phyloP scores from a whole-genome alignment of 495 filamentous ascomycete species.

The Bathelium albidoporum region DNA sequence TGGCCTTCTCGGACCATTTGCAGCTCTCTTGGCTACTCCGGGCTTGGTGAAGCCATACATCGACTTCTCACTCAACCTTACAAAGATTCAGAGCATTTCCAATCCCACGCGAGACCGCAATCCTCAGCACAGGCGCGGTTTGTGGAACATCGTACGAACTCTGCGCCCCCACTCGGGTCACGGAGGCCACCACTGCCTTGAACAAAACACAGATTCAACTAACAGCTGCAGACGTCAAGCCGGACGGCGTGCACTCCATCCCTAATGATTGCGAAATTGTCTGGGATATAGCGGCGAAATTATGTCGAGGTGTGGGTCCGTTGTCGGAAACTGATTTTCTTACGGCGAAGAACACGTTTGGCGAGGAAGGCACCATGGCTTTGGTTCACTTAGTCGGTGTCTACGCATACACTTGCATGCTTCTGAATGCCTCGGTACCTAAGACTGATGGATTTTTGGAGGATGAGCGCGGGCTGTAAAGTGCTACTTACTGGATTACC shows the following conservation, averaged over 20 bases:
- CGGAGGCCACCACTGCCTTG: background rate
- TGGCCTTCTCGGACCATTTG: background rate
- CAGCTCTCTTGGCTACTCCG: background rate
- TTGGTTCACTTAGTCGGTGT: background rate
- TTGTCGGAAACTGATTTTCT: background rate
- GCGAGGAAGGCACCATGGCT: background rate
- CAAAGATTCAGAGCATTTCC: background rate
- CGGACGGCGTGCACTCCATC: background rate
- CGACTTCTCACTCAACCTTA: background rate
- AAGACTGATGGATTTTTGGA: background rate
- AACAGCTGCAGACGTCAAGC: background rate
- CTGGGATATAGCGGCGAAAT: background rate
- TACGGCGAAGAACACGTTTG: background rate
- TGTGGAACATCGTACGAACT: background rate
- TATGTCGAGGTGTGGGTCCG: background rate
- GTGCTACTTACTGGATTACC: background rate
- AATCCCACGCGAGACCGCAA: background rate
- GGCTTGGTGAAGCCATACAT: background rate
- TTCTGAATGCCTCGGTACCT: background rate
- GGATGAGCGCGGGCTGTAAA: background rate
- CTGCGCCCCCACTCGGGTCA: background rate
- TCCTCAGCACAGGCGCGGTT: background rate
- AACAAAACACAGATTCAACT: background rate
- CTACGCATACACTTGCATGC: background rate
- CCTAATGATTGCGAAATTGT: background rate